phyloP scores from a whole-genome alignment of 2,329 filamentous ascomycete genomes.

The Didymella segeticola region DNA sequence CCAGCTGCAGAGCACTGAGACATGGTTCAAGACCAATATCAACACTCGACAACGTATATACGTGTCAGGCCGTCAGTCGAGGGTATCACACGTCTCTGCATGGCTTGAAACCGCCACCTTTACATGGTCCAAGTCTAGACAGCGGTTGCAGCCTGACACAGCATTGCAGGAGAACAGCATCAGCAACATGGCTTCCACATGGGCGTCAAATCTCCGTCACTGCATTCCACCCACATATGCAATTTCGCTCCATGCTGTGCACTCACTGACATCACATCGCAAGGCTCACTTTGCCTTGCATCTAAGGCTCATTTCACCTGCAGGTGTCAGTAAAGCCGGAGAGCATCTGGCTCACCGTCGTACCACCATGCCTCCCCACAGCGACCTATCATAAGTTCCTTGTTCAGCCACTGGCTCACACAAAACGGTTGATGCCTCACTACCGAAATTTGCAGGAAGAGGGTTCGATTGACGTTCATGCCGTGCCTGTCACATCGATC shows the following conservation, averaged over 20 bases:
- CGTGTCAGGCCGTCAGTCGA: neutral
- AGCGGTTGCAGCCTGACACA: neutral
- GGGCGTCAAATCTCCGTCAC: slow-evolving; percentile 11
- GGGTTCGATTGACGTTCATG: slow-evolving; percentile 9
- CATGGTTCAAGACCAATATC: neutral
- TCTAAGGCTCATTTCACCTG: slow-evolving; percentile 9
- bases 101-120: neutral
- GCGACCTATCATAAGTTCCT: slow-evolving; percentile 5
- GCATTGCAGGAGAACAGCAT: neutral
- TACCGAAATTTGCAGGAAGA: slow-evolving; percentile 5
- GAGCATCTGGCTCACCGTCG: slow-evolving; percentile 4
- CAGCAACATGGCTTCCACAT: slow-evolving; percentile 10
- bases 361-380: slow-evolving; percentile 1
- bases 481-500: slow-evolving; percentile 9
- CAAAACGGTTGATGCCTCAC: slow-evolving; percentile 11
- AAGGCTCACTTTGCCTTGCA: neutral
- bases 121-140: neutral
- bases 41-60: neutral
- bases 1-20: neutral
- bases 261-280: neutral
- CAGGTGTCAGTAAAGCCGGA: slow-evolving; percentile 13
- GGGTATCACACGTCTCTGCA: neutral
- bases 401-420: slow-evolving; percentile 6
- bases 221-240: slow-evolving; percentile 2
- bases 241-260: slow-evolving; percentile 1